phyloP scores from a whole-genome alignment of 1,284 basidiomycete species.

The Phylloboletellus chloephorus region DNA sequence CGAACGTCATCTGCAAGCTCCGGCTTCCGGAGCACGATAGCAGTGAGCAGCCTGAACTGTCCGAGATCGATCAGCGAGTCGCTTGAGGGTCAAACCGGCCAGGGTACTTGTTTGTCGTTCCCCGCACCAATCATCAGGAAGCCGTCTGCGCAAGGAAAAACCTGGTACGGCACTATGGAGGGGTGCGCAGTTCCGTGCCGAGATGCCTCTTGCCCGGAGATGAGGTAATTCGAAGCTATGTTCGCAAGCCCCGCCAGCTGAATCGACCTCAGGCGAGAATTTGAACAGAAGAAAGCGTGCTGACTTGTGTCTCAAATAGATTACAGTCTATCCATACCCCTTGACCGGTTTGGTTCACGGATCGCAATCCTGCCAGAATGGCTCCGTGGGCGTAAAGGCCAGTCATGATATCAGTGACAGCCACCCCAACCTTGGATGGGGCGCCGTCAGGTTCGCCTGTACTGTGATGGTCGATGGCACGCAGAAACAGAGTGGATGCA shows the following conservation, averaged over 20 bases:
- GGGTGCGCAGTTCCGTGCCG: conserved; percentile 90
- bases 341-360: conserved; percentile 77
- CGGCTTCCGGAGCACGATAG: conserved; percentile 55
- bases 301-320: conserved; percentile 79
- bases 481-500: conserved; percentile 7
- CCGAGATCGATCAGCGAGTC: conserved; percentile 8
- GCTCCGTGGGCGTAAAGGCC: conserved; percentile 93
- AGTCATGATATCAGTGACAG: conserved; percentile 87
- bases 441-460: conserved; percentile 87
- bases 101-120: conserved; percentile 76
- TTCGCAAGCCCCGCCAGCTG: conserved; percentile 90
- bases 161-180: conserved; percentile 89
- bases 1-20: conserved; percentile 53
- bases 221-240: conserved; percentile 90
- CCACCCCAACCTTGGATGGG: conserved; percentile 89
- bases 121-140: conserved; percentile 93
- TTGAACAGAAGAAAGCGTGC: conserved; percentile 15
- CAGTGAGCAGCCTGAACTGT: conserved; percentile 65
- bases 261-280: conserved; percentile 6
- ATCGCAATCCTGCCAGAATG: conserved; percentile 85
- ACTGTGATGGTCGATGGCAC: conserved; percentile 35
- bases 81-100: conserved; percentile 4
- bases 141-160: conserved; percentile 85
- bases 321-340: conserved; percentile 91
- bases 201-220: conserved; percentile 80